Base-by-base conservation (phyloP, 75 land plant species). In the Adiantum capillusveneris region DNA sequence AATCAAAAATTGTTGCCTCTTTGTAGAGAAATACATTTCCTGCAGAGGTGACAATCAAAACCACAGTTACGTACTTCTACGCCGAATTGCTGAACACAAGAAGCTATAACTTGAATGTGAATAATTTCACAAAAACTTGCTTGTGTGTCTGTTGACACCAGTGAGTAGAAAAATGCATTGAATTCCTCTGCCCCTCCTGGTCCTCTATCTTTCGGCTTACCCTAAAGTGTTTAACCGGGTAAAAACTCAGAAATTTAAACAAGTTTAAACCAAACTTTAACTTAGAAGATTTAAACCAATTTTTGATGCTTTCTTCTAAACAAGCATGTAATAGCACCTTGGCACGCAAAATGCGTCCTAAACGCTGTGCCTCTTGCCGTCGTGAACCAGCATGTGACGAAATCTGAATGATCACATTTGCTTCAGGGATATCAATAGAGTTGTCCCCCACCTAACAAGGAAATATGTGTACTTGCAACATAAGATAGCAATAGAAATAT, bases 341-440 rank as follows among this genome's bases (percentile, higher is more conserved):
- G 18, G 98, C 98, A 70, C 98, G 78, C 62, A 93, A 76, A 72
- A 93, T 93, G 68, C 98, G 98, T n/a, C 98, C 98, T 51, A 93
- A 64, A 24, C 98, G 90, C 27, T 93, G 98, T 42, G 98, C 98
- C 73, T 93, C 98, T 76, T 93, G 98, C 62, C 98, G 84, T 19
- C 98, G 77, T 55, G 98, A 93, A 69, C 98, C 98, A 69, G 98
- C 98, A 77, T 93, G 98, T 42, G 98, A 93, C 11, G 98, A 93
- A 29, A 93, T 93, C 68, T 93, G 98, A 52, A 93, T 93, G 27
- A 93, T 88, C 50, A 93, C 98, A 81, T 93, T 93, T 25, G 98
- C 98, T 63, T 89, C 98, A 26, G 98, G 98, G 63, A 93, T 93
- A 85, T 93, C 98, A 41, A 93, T 93, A 0, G 98, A 93, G 34